These are phyloP conservation scores for Coniosporium apollinis DNA, from an alignment of 495 filamentous ascomycete genomes.

Conservation along the genomic window DNA sequence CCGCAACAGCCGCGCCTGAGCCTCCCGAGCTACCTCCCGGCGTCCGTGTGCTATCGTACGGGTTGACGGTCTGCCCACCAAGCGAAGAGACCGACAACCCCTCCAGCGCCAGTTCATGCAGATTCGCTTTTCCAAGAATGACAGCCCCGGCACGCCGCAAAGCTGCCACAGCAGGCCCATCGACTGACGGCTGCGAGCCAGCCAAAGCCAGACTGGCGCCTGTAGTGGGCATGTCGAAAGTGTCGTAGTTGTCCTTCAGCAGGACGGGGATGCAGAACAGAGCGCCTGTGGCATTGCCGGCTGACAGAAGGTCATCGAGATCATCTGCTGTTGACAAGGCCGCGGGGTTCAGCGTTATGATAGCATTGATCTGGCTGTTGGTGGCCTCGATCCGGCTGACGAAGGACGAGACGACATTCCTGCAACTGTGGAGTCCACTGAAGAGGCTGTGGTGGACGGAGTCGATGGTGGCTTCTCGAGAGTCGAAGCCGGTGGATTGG, in stretches of 20 bases:
- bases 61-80: slow-evolving; percentile 45
- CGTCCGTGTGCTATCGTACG: slow-evolving; percentile 42
- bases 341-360: slow-evolving; percentile 36
- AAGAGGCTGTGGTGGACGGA: slow-evolving; percentile 35
- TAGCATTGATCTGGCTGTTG: slow-evolving; percentile 39
- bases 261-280: slow-evolving; percentile 43
- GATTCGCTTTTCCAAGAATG: slow-evolving; percentile 48
- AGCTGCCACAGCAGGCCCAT: slow-evolving; percentile 34
- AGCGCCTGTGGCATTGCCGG: slow-evolving; percentile 28
- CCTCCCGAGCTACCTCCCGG: slow-evolving; percentile 50
- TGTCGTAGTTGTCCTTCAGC: slow-evolving; percentile 48
- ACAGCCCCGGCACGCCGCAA: slow-evolving; percentile 40
- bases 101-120: slow-evolving; percentile 49
- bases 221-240: slow-evolving; percentile 35
- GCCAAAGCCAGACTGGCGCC: slow-evolving; percentile 33
- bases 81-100: slow-evolving; percentile 42
- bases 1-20: slow-evolving; percentile 41
- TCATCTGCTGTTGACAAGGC: slow-evolving; percentile 31
- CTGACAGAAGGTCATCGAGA: slow-evolving; percentile 27
- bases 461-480: slow-evolving; percentile 38
- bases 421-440: slow-evolving; percentile 31
- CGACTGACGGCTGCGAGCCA: slow-evolving; percentile 24
- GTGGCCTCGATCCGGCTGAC: slow-evolving; percentile 36
- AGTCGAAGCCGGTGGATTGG: slow-evolving; percentile 23
- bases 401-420: slow-evolving; percentile 35